phyloP scores from a whole-genome alignment of 2,329 filamentous ascomycete genomes.

The Botrytis hyacinthi region DNA sequence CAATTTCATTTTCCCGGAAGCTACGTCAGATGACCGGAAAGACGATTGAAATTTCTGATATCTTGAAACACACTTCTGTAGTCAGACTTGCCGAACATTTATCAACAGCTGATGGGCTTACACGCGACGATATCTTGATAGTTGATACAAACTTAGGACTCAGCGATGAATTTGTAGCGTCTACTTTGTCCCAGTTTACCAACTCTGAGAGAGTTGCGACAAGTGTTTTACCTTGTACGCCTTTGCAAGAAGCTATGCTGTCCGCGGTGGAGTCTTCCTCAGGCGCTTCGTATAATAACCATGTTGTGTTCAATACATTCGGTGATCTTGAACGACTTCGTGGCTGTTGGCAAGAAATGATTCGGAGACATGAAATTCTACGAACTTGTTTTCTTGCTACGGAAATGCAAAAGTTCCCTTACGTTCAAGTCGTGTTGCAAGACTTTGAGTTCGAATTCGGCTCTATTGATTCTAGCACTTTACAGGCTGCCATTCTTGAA shows the following conservation, averaged over 20 bases:
- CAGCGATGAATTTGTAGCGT: conserved; percentile 26
- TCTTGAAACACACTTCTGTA: conserved; percentile 69
- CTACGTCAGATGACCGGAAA: conserved; percentile 49
- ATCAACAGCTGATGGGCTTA: conserved; percentile 2
- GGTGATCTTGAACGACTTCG: conserved; percentile 51
- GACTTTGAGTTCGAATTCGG: conserved; percentile 40
- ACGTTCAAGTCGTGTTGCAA: conserved; percentile 68
- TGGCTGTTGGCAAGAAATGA: conserved; percentile 60
- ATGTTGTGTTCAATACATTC: conserved; percentile 61
- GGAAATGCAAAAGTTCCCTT: conserved; percentile 57
- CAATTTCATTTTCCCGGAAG: conserved; percentile 64
- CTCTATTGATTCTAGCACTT: conserved; percentile 5
- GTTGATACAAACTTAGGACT: conserved; percentile 31
- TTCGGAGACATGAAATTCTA: conserved; percentile 69
- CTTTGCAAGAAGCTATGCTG: conserved; percentile 86
- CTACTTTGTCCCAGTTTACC: conserved; percentile 28
- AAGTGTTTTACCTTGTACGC: conserved; percentile 74
- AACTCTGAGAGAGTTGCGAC: conserved; percentile 42
- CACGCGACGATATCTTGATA: not conserved
- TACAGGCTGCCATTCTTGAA: conserved; percentile 2
- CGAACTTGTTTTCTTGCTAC: conserved; percentile 74
- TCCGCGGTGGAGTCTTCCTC: conserved; percentile 50
- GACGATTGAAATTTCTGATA: conserved; percentile 62
- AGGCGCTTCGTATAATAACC: conserved; percentile 67
- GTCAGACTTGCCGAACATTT: conserved; percentile 52